Evolutionary conservation across 2,329 filamentous ascomycete genomes (phyloP).

Genomic region (Cordyceps cicadae): DNA sequence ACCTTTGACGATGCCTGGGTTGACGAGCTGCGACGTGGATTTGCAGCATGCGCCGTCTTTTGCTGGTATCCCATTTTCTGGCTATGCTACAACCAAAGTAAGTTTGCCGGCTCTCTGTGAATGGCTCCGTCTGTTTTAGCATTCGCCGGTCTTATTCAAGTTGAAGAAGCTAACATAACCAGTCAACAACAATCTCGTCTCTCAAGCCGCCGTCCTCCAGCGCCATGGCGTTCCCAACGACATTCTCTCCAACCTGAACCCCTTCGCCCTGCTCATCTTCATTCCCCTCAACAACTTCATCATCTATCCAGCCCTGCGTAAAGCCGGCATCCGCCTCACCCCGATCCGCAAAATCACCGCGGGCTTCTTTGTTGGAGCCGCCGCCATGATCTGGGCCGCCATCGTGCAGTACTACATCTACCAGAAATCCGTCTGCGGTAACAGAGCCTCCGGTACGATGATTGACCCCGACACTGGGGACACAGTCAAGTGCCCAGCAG

Average conservation of each 20-base stretch:
- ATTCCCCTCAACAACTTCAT: constrained; percentile 62
- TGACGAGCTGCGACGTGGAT: constrained; percentile 62
- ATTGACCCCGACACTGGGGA: constrained; percentile 26
- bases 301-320: constrained; percentile 60
- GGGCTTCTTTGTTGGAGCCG: constrained; percentile 56
- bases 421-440: constrained; percentile 50
- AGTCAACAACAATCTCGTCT: constrained; percentile 51
- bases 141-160: not conserved
- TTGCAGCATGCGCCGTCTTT: constrained; percentile 62
- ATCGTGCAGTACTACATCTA: constrained; percentile 56
- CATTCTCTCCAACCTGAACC: constrained; percentile 65
- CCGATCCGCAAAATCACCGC: constrained; percentile 69
- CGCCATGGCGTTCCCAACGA: constrained; percentile 69
- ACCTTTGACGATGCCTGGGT: constrained; percentile 74
- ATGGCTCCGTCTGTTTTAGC: not conserved
- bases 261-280: constrained; percentile 64
- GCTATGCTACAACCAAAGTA: constrained; percentile 40
- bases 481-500: constrained; percentile 33
- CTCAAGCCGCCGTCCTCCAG: constrained; percentile 57
- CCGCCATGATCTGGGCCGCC: constrained; percentile 50
- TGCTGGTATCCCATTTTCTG: constrained; percentile 58
- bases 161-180: constrained; percentile 15
- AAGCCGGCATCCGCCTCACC: constrained; percentile 55
- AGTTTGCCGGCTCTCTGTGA: constrained; percentile 15
- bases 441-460: constrained; percentile 24